Evolutionary conservation across 2,329 filamentous ascomycete genomes (phyloP).

Genomic region (Aspergillus japonicus): DNA sequence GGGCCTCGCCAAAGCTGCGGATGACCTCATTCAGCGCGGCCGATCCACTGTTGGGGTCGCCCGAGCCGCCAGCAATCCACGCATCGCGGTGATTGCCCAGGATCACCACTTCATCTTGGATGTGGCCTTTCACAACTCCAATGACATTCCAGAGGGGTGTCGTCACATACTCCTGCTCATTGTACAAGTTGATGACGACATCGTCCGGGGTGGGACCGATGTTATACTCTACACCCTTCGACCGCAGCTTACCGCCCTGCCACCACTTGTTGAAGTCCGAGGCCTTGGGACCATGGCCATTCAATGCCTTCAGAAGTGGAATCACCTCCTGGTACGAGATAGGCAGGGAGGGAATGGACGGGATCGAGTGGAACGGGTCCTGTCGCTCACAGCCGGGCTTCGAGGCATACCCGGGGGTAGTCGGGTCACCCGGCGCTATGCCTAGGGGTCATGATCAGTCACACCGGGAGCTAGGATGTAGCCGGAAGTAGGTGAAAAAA

Average conservation of each 20-base stretch:
- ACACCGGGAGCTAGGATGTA: neutral
- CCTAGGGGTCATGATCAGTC: constrained; percentile 37
- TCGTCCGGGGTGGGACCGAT: constrained; percentile 76
- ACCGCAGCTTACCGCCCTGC: constrained; percentile 69
- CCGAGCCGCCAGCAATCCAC: constrained; percentile 82
- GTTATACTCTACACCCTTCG: constrained; percentile 81
- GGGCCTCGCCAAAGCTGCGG: constrained; percentile 68
- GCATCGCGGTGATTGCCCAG: constrained; percentile 92
- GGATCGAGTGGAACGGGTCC: constrained; percentile 67
- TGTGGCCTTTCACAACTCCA: constrained; percentile 83
- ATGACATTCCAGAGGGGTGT: constrained; percentile 90
- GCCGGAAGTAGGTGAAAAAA: neutral
- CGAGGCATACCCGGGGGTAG: constrained; percentile 89
- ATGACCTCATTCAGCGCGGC: constrained; percentile 77
- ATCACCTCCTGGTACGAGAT: constrained; percentile 86
- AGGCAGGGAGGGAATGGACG: constrained; percentile 84
- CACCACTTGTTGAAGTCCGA: constrained; percentile 71
- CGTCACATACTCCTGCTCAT: constrained; percentile 77
- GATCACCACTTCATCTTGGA: constrained; percentile 80
- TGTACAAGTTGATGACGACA: constrained; percentile 69
- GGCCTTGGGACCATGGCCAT: constrained; percentile 79
- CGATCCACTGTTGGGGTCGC: constrained; percentile 79
- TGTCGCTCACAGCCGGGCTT: constrained; percentile 81
- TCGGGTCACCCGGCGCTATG: constrained; percentile 69
- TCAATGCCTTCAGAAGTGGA: constrained; percentile 84